Evolutionary conservation across 176 grass and related monocot species (phyloP).

Genomic region (Oryza australiensis): DNA sequence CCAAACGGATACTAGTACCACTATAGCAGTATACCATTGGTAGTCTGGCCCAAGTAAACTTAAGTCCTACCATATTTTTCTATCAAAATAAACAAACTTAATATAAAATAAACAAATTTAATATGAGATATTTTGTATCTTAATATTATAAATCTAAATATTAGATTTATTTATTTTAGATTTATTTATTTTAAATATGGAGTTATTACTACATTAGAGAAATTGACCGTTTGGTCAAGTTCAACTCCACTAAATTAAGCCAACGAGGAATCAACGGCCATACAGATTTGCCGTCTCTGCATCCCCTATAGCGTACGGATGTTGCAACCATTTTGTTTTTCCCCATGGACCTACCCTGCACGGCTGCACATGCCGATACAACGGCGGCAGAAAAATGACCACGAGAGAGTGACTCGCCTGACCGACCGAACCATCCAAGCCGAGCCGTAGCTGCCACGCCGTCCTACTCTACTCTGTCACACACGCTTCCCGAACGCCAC

Average conservation of each 20-base stretch:
- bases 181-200: too few species aligned
- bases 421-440: background rate
- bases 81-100: too few species aligned
- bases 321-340: background rate
- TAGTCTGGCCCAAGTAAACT: too few species aligned
- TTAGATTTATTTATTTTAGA: too few species aligned
- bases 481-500: background rate
- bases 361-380: constrained; percentile 15
- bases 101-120: too few species aligned
- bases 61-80: too few species aligned
- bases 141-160: too few species aligned
- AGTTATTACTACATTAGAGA: too few species aligned
- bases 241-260: background rate
- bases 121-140: too few species aligned
- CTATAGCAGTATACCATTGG: too few species aligned
- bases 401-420: background rate
- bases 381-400: constrained; percentile 1
- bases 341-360: background rate
- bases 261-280: constrained; percentile 17
- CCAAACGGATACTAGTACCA: background rate
- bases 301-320: background rate
- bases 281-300: background rate
- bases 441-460: constrained; percentile 28
- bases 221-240: constrained; percentile 17
- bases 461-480: background rate